Percentiles rank a stretch among this genome's conserved stretches.
These are phyloP conservation scores for Ganoderma lucidum DNA, from an alignment of 1,284 basidiomycete species.

Conservation along the genomic window DNA sequence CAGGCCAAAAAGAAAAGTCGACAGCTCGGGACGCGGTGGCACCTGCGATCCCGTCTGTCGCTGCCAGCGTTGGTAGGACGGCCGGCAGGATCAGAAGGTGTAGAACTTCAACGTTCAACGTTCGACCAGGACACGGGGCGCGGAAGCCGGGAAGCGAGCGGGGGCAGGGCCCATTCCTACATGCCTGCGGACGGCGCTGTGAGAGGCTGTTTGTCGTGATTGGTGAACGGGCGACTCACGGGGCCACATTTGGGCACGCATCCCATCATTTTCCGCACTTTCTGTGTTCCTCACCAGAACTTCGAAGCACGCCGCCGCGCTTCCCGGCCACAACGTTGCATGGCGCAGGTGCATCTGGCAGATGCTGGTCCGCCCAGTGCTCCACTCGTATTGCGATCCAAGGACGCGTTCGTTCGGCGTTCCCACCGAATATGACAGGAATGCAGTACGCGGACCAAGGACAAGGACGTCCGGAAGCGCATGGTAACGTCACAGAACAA, in stretches of 20 bases:
- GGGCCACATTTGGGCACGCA: background rate
- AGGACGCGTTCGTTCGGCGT: background rate
- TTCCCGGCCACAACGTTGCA: slow-evolving; percentile 3
- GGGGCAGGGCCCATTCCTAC: background rate
- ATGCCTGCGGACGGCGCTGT: slow-evolving; percentile 25
- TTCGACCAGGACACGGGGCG: background rate
- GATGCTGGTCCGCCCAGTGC: background rate
- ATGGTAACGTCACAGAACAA: background rate
- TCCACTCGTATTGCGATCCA: background rate
- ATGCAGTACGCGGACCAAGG: background rate
- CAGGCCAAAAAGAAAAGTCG: background rate
- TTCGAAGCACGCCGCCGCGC: background rate
- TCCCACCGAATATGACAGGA: background rate
- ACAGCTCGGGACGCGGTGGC: background rate
- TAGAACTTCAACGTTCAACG: background rate
- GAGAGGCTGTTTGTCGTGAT: slow-evolving; percentile 24
- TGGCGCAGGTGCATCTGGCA: background rate
- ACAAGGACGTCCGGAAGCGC: background rate
- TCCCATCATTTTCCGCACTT: background rate
- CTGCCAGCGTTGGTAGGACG: slow-evolving; percentile 3
- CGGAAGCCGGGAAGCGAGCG: background rate
- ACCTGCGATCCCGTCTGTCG: background rate
- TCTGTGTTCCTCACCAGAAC: background rate
- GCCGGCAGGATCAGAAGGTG: background rate
- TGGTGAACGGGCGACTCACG: slow-evolving; percentile 17